phyloP scores from a whole-genome alignment of 2,329 filamentous ascomycete genomes.

The Stagonosporopsis tanaceti region DNA sequence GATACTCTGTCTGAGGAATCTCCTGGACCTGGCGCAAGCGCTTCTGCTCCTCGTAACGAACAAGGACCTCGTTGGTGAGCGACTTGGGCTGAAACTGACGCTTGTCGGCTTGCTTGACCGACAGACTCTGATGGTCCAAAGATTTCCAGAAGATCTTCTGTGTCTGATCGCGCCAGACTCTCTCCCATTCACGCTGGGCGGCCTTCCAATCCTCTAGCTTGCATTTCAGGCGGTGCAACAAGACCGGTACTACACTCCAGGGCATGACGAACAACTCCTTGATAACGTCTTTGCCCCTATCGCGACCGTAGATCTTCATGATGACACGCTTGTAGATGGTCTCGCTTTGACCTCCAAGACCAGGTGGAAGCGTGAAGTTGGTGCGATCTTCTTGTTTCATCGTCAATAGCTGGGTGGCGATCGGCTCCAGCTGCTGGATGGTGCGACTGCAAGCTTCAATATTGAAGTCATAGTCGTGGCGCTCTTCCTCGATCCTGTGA shows the following conservation, averaged over 20 bases:
- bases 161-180: constrained; percentile 96
- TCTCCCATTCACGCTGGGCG: constrained; percentile 97
- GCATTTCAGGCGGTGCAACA: constrained; percentile 88
- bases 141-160: constrained; percentile 95
- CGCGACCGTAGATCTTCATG: constrained; percentile 93
- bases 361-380: constrained; percentile 79
- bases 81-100: constrained; percentile 89
- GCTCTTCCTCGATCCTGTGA: constrained; percentile 95
- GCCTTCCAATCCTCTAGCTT: constrained; percentile 99
- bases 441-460: constrained; percentile 95
- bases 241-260: constrained; percentile 85
- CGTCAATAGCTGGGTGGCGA: constrained; percentile 86
- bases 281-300: constrained; percentile 84
- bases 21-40: constrained; percentile 70
- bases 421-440: constrained; percentile 93
- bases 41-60: constrained; percentile 89
- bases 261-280: constrained; percentile 85
- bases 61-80: constrained; percentile 88
- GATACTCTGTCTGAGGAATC: constrained; percentile 70
- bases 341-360: constrained; percentile 89
- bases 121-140: constrained; percentile 94
- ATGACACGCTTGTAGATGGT: constrained; percentile 97
- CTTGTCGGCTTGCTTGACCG: constrained; percentile 89
- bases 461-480: constrained; percentile 98
- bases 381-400: constrained; percentile 76